phyloP scores from a whole-genome alignment of 495 filamentous ascomycete genomes.

The Lichenothelia convexa region DNA sequence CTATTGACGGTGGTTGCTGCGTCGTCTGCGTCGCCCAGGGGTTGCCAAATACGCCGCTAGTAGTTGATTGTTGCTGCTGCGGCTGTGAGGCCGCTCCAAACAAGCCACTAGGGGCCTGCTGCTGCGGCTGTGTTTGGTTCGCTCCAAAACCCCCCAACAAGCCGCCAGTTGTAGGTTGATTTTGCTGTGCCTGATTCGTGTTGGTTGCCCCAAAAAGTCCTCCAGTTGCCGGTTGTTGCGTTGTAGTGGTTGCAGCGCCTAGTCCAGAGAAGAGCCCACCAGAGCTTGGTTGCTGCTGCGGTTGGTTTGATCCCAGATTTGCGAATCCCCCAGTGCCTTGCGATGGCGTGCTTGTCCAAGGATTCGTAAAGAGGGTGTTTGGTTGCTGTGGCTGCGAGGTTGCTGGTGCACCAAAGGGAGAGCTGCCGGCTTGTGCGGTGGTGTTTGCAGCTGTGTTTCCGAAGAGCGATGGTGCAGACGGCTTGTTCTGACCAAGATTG shows the following conservation, averaged over 20 bases:
- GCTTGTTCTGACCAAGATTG: neutral
- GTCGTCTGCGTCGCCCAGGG: conserved; percentile 3
- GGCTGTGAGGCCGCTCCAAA: neutral
- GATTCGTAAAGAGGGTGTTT: too few species aligned
- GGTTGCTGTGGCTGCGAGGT: too few species aligned
- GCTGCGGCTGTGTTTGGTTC: neutral
- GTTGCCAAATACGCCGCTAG: conserved; percentile 4
- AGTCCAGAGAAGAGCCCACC: conserved; percentile 1
- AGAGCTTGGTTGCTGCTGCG: conserved; percentile 8
- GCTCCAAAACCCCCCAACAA: conserved; percentile 2
- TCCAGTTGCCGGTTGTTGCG: neutral
- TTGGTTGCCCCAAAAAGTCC: conserved; percentile 2
- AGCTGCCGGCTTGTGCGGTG: neutral
- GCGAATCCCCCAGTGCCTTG: too few species aligned
- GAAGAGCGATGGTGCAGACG: neutral
- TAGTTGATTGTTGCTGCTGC: conserved; percentile 2
- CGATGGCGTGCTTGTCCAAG: too few species aligned
- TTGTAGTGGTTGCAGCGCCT: neutral
- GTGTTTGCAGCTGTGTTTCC: conserved; percentile 1
- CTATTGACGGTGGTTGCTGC: conserved; percentile 3
- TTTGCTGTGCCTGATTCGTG: neutral
- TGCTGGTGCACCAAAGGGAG: neutral
- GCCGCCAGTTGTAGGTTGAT: neutral
- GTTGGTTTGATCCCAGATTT: conserved; percentile 9
- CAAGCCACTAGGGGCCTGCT: neutral